Evolutionary conservation across 1,139 yeast species (phyloP).

Genomic region (Lodderomyces parapsilosis): DNA sequence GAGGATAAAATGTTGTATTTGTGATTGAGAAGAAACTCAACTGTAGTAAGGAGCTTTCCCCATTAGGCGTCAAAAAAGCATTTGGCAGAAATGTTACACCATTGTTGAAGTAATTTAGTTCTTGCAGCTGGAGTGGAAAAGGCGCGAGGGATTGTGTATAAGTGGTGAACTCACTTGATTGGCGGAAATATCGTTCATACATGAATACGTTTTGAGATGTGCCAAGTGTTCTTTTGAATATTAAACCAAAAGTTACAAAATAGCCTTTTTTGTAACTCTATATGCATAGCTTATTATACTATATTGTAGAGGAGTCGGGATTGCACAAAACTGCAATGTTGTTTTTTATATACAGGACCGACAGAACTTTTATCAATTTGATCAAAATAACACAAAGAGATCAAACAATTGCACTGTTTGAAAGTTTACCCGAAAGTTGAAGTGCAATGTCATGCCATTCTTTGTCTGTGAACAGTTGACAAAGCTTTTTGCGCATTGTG

Average conservation of each 20-base stretch:
- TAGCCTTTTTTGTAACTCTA: background rate
- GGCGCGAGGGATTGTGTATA: no score
- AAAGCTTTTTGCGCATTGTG: no score
- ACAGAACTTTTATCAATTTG: background rate
- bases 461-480: no score
- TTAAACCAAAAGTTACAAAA: no score
- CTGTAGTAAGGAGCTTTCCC: background rate
- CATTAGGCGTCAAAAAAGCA: background rate
- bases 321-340: background rate
- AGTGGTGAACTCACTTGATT: conserved; percentile 4
- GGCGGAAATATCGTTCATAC: conserved; percentile 13
- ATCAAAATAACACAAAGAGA: background rate
- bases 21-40: background rate
- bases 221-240: background rate
- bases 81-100: background rate
- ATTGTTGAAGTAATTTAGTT: background rate
- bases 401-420: no score
- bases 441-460: no score
- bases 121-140: background rate
- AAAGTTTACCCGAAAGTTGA: no score
- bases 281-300: background rate
- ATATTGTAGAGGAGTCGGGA: background rate
- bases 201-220: background rate
- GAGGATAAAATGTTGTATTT: no score
- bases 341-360: background rate